These are phyloP conservation scores for Mycena crocata DNA, from an alignment of 768 basidiomycete species.

Conservation along the genomic window DNA sequence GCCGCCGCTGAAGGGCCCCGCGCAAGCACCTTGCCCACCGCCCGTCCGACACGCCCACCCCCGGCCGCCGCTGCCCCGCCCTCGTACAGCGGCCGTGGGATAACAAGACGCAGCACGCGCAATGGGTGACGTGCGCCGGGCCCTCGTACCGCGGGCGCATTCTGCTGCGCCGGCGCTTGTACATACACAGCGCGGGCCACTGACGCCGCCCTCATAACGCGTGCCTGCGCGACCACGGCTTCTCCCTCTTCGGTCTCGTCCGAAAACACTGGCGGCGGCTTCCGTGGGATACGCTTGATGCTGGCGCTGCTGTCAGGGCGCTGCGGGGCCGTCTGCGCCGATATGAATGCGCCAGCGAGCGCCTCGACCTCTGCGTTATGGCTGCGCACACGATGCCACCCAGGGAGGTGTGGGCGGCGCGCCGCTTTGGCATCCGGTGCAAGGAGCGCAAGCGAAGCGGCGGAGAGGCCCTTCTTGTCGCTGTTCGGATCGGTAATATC, in stretches of 20 bases:
- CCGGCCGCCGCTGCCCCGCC: conserved; percentile 25
- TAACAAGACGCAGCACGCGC: conserved; percentile 28
- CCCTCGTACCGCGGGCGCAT: not conserved
- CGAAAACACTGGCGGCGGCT: not conserved
- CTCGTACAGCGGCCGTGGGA: conserved; percentile 31
- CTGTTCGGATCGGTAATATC: not conserved
- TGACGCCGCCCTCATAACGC: conserved; percentile 19
- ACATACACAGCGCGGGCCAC: conserved; percentile 21
- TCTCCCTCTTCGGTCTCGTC: not conserved
- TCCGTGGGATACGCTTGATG: conserved; percentile 13
- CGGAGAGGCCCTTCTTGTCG: conserved; percentile 7
- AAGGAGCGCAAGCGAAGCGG: conserved; percentile 27
- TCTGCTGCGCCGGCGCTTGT: not conserved
- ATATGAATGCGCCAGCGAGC: not conserved
- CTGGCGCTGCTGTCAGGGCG: not conserved
- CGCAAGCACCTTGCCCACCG: conserved; percentile 21
- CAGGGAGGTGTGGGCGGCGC: not conserved
- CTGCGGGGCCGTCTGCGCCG: not conserved
- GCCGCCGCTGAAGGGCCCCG: not conserved
- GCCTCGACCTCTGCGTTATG: conserved; percentile 4
- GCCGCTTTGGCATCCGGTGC: conserved; percentile 20
- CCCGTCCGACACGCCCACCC: conserved; percentile 27
- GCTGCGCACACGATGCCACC: conserved; percentile 7
- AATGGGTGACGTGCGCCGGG: conserved; percentile 19
- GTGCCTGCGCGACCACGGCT: not conserved